Conservation (phyloP, 176 grass and related monocot genomes). For the Guadua angustifolia region DNA sequence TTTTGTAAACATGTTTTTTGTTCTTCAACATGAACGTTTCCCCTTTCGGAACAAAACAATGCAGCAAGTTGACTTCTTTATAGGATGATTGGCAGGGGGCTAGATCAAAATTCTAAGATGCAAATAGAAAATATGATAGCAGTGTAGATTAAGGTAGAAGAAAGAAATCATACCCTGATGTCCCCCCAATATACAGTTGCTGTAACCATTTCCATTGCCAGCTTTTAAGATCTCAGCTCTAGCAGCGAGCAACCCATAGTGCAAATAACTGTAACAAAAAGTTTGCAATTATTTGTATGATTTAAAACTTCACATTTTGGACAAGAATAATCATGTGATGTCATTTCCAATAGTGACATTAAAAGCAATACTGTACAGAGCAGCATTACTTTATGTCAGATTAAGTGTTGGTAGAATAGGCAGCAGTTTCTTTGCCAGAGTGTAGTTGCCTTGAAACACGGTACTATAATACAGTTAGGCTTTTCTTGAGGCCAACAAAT, state of each 20-base stretch:
- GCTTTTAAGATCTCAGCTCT: slow-evolving; percentile 96
- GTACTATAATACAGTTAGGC: background rate
- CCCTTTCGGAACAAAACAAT: background rate
- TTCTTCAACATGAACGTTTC: background rate
- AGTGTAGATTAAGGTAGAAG: background rate
- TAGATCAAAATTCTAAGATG: background rate
- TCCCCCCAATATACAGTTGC: slow-evolving; percentile 79
- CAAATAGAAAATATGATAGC: background rate
- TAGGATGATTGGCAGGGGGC: background rate
- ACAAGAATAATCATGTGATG: background rate
- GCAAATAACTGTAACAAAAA: slow-evolving; percentile 67
- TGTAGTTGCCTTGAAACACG: slow-evolving; percentile 14
- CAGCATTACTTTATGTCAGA: slow-evolving; percentile 7
- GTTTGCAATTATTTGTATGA: background rate
- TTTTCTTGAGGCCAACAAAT: background rate
- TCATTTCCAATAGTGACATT: background rate
- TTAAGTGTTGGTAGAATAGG: background rate
- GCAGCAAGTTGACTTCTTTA: background rate
- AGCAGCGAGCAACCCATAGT: slow-evolving; percentile 88
- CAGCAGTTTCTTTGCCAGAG: background rate
- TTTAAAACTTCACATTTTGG: background rate
- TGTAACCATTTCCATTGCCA: slow-evolving; percentile 61
- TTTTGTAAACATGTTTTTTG: background rate
- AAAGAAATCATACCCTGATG: slow-evolving; percentile 58
- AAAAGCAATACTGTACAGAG: background rate